Evolutionary conservation across 371 early-diverging fungal genomes (phyloP).

Genomic region (Umbelopsis sp.): DNA sequence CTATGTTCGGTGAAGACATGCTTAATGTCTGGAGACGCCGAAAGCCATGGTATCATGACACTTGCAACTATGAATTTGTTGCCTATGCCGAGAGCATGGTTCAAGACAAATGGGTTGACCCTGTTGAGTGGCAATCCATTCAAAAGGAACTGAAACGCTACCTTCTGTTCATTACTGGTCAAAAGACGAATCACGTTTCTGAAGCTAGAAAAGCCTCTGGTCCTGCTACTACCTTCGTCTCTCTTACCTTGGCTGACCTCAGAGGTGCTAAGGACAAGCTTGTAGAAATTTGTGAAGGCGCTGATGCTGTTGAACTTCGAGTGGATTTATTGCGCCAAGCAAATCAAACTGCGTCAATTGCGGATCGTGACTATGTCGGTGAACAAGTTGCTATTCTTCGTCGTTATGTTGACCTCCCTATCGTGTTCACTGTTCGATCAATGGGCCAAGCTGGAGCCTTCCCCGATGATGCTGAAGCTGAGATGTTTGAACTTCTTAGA

Average conservation of each 20-base stretch:
- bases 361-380: constrained; percentile 70
- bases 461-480: constrained; percentile 64
- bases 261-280: constrained; percentile 52
- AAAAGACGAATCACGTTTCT: constrained; percentile 48
- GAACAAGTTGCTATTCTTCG: constrained; percentile 82
- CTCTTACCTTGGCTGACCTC: constrained; percentile 83
- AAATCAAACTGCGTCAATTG: constrained; percentile 35
- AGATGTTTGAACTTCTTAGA: constrained; percentile 68
- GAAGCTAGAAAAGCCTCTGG: constrained; percentile 37
- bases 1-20: constrained; percentile 85
- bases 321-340: constrained; percentile 80
- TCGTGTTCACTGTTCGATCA: constrained; percentile 93
- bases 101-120: constrained; percentile 46
- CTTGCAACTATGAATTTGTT: constrained; percentile 82
- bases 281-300: constrained; percentile 71
- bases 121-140: constrained; percentile 65
- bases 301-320: constrained; percentile 92
- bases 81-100: constrained; percentile 47
- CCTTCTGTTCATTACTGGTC: constrained; percentile 63
- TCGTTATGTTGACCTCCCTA: constrained; percentile 70
- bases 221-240: constrained; percentile 80
- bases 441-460: constrained; percentile 88
- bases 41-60: constrained; percentile 75
- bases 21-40: constrained; percentile 82
- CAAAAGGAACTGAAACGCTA: constrained; percentile 74